Evolutionary conservation across 2,329 filamentous ascomycete genomes (phyloP), one percentile per base, ranked within the genome.

Genomic region (Aurifilum marmelostoma): DNA sequence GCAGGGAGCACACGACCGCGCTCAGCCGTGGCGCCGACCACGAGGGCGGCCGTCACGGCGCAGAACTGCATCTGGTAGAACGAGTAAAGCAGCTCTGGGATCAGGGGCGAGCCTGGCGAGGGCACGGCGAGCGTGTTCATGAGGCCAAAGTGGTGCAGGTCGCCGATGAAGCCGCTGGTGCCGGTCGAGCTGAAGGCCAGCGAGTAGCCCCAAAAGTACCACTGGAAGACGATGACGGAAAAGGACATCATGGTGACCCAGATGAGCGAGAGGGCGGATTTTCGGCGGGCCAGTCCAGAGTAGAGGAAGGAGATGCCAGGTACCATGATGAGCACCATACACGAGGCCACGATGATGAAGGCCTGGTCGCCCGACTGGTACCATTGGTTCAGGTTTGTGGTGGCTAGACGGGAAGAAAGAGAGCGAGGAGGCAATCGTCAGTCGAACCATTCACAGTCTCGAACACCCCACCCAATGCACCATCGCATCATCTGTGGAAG

Each of bases 51-150:
- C 18, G 95, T 99, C 72, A 97, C 93, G 75, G 89, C 92, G 79
- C 92, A 96, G 85, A 99, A 99, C 91, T 97, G 94, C 91, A 98
- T 93, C 92, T 97, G 92, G 81, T 97, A 98, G 81, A 98, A 97
- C 54, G 93, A 92, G 81, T 96, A 98, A 3, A 98, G 87, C 54
- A 99, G 85, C 77, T 94, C 93, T 1, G 96, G 93, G 75, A 98
- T 89, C 71, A 97, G 86, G 24, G 94, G 91, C 41, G 92, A 97
- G 67, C 94, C 96, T 34, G 92, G 93, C 70, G 93, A 97, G n/a
- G 94, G 94, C 60, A 86, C 84, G 66, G 88, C 96, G 75, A 97
- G 86, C 2, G 93, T 93, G 77, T 94, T 92, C 85, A 88, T 91
- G 75, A 99, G 86, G 71, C 94, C 96, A 75, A 98, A 97, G 80